Evolutionary conservation across 2,329 filamentous ascomycete species (phyloP), one percentile per base, ranked within the genome.

Genomic region (Cladobotryum mycophilum): DNA sequence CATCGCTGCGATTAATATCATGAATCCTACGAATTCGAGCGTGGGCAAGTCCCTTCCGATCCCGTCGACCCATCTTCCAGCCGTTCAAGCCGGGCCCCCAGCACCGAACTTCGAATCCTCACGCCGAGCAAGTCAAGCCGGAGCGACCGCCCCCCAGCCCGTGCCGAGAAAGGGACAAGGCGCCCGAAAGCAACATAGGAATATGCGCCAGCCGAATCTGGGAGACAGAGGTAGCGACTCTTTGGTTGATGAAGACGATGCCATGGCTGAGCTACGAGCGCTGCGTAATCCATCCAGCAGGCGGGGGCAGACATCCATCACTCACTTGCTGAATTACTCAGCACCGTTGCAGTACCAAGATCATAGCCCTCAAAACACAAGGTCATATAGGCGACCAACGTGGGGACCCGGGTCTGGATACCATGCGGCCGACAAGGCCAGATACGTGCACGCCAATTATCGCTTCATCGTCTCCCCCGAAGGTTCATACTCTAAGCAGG

Each of bases 241-340:
- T 8, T 56, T 86, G 44, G 44, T 45, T 59, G 79, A 86, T 65
- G 84, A 91, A 73, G 90, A 96, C 73, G 90, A 96, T 80, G 82
- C 82, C 61, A 85, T 95, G 80, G 89, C 84, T 57, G 90, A 96
- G 74, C 76, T 91, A 55, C 71, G 78, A 56, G 78, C 78, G 17
- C 67, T 82, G 52, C 73, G 77, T 52, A 82, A 81, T 57, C 68
- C 78, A 12, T 76, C 74, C n/a, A 79, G 78, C 63, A 85, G 93
- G 53, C 89, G 93, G 61, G 93, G 93, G 48, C 92, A 96, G 70
- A 96, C 90, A 48, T 95, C 89, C 62, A 99, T 99, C 65, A 97
- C 93, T 38, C 93, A 99, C 69, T 74, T 99, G 51, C 88, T 99
- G 78, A 92, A 92, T 73, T 95, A 96, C 69, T 84, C 87, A 41